A percentile compares a stretch with the other conserved stretches of the same genome.
Evolutionary conservation across 176 grass and related monocot genomes (phyloP).

Genomic region (Oryza meyeriana): DNA sequence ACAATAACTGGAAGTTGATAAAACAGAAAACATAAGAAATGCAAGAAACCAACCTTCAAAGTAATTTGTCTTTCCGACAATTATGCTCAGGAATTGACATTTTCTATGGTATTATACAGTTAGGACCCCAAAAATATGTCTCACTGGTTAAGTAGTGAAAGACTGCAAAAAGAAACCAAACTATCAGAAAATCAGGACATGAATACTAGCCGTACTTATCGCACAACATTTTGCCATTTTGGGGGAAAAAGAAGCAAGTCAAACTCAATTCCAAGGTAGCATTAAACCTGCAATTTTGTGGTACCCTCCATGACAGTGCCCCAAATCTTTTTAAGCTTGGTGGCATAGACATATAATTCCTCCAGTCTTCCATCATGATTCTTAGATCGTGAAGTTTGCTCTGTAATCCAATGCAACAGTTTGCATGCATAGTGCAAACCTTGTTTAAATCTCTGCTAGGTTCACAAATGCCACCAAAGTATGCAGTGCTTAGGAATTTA

Average conservation of each 20-base stretch:
- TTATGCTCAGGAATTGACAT: background rate
- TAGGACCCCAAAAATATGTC: conserved; percentile 15
- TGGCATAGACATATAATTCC: conserved; percentile 57
- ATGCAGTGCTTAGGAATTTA: conserved; percentile 67
- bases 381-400: conserved; percentile 73
- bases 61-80: background rate
- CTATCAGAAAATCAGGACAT: conserved; percentile 5
- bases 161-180: conserved; percentile 34
- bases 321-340: conserved; percentile 41
- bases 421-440: conserved; percentile 80
- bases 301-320: conserved; percentile 49
- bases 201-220: background rate
- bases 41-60: conserved; percentile 28
- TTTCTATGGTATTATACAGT: background rate
- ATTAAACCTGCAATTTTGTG: conserved; percentile 71
- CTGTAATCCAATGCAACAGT: conserved; percentile 67
- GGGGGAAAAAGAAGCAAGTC: background rate
- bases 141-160: conserved; percentile 42
- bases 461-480: conserved; percentile 78
- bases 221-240: conserved; percentile 13
- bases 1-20: background rate
- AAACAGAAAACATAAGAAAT: conserved; percentile 13
- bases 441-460: conserved; percentile 62
- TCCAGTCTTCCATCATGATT: conserved; percentile 68
- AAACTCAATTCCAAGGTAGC: conserved; percentile 23